These are phyloP conservation scores for Acanthamoeba culbertsoni DNA, from an alignment of 208 protist genomes.

Conservation along the genomic window DNA sequence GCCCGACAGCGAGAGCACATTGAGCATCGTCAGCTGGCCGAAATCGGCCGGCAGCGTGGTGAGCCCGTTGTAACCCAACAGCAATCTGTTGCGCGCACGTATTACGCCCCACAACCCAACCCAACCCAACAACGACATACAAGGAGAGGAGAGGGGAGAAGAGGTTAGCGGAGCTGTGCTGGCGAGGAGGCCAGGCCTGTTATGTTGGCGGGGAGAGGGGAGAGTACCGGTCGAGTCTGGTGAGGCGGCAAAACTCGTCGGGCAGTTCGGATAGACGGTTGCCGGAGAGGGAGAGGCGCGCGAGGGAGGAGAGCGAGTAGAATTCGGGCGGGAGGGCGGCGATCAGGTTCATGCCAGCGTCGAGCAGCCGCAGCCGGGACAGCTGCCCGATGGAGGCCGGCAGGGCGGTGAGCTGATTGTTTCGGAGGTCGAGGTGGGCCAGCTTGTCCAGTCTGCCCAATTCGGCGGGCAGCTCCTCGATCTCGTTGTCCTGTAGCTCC, in stretches of 20 bases:
- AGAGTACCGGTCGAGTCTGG: not conserved
- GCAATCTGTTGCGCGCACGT: no score
- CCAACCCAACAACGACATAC: no score
- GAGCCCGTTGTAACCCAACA: conserved; percentile 43
- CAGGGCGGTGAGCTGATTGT: conserved; percentile 4
- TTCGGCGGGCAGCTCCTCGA: not conserved
- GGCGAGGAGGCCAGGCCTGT: no score
- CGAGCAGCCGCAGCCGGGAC: not conserved
- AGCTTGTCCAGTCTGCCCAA: not conserved
- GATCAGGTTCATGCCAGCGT: conserved; percentile 32
- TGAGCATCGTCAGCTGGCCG: not conserved
- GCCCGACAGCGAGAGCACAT: conserved; percentile 24
- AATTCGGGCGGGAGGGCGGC: not conserved
- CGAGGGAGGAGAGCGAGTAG: not conserved
- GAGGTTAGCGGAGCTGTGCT: not conserved
- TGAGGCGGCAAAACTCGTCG: not conserved
- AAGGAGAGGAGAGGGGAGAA: not conserved
- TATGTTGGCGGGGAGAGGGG: no score
- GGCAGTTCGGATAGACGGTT: not conserved
- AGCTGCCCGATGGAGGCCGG: conserved; percentile 23
- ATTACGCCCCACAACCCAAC: no score
- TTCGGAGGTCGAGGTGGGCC: conserved; percentile 28
- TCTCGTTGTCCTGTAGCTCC: conserved; percentile 31
- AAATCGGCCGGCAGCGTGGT: not conserved
- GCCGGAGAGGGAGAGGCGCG: not conserved